Base-by-base conservation (phyloP, 192 early-diverging fungal species). In the Dispira parvispora region DNA sequence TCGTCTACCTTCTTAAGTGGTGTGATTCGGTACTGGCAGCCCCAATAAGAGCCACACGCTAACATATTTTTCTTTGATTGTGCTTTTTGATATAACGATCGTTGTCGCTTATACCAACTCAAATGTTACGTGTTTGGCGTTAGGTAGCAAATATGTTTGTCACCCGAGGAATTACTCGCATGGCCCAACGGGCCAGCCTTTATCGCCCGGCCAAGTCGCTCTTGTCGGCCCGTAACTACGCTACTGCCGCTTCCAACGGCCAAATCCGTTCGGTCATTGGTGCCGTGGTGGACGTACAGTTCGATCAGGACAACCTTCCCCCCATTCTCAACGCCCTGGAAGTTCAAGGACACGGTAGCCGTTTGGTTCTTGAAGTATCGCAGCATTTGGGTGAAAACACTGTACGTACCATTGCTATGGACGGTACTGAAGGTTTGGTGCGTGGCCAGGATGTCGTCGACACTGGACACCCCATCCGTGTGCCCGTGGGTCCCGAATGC, bases 321-420 rank as follows among this genome's bases (percentile, higher is more conserved):
- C 80, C 91, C 66, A 97, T 97, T 71, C 81, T 94, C 65, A 97
- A 97, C 83, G 91, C 94, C 61, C 85, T 97, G 26, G 94, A 97
- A 79, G 90, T 97, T 47, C 78, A 88, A 76, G 80, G 81, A 71
- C 77, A 81, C 69, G 79, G 78, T 71, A 71, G 70, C 53, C 91
- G 94, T 72, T 80, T 97, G 62, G 94, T 96, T 56, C 84, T 96
- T 20, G 94, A 96, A 77, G 94, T 96, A 46, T 77, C 91, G 56
- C 91, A 94, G 80, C 94, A 96, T 75, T 88, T 86, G 83, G 94
- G 92, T 80, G 91, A 96, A 76, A 93, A 93, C 88, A 92, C 90
- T 58, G 94, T 96, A 71, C 90, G 94, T 69, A 92, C 89, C 70
- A 96, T 96, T 90, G 94, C 94, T 72, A 96, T 96, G 94, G 94